Percentiles rank a stretch among this genome's conserved stretches.
Conservation (phyloP, 257 asterid species). For the Penstemon eatonii region DNA sequence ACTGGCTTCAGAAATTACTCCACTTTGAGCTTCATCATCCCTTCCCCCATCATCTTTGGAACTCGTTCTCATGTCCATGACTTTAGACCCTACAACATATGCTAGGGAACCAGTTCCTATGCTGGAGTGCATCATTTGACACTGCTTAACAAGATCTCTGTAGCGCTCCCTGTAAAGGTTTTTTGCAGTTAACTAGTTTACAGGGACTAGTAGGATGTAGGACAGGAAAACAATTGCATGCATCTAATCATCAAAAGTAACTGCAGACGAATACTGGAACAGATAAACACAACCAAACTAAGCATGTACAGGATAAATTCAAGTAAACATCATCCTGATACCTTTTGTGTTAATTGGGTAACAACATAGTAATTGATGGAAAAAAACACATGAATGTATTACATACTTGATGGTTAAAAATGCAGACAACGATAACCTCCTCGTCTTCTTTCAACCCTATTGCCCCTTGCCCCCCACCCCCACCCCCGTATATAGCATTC, state of each 20-base stretch:
- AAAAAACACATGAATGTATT: no score
- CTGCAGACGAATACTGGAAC: constrained; percentile 3
- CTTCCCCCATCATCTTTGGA: constrained; percentile 62
- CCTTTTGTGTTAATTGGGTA: background rate
- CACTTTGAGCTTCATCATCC: constrained; percentile 54
- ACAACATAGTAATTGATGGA: background rate
- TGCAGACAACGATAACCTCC: no score
- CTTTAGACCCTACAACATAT: constrained; percentile 89
- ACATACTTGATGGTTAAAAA: no score
- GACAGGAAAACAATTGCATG: constrained; percentile 11
- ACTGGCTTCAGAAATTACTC: constrained; percentile 46
- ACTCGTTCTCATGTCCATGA: constrained; percentile 94
- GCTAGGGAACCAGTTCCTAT: constrained; percentile 98
- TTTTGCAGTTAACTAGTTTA: constrained; percentile 27
- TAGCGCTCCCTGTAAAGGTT: constrained; percentile 73
- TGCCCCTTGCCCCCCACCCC: no score
- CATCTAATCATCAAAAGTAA: constrained; percentile 6
- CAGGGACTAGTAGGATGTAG: constrained; percentile 4
- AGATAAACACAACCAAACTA: constrained; percentile 12
- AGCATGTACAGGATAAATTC: background rate
- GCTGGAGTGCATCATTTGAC: constrained; percentile 95
- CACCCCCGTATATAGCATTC: no score
- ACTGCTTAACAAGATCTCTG: constrained; percentile 75
- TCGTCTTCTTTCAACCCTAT: no score
- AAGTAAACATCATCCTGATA: constrained; percentile 10